phyloP scores from a whole-genome alignment of 768 basidiomycete species.

The Boletus rubropictus region DNA sequence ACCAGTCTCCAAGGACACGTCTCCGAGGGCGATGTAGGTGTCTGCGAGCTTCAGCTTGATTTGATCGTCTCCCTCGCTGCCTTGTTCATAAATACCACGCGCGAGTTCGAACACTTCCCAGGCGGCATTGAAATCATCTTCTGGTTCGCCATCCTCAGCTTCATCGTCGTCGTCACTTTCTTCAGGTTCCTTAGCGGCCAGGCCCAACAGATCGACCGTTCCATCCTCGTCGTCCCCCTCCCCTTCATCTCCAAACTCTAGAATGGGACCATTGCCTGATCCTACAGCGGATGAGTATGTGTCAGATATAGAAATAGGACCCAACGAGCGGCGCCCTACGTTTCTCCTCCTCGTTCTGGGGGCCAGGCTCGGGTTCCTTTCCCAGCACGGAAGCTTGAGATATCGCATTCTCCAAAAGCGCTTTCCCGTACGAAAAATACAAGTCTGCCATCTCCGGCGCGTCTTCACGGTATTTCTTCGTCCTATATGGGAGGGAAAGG shows the following conservation, averaged over 20 bases:
- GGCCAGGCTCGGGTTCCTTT: constrained; percentile 60
- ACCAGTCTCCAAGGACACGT: constrained; percentile 98
- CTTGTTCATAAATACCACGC: constrained; percentile 75
- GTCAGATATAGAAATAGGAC: not conserved
- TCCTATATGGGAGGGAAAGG: constrained; percentile 39
- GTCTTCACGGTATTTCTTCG: constrained; percentile 70
- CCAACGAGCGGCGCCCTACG: constrained; percentile 16
- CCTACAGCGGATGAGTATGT: constrained; percentile 25
- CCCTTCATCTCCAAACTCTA: constrained; percentile 80
- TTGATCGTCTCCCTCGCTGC: constrained; percentile 50
- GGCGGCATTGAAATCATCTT: constrained; percentile 96
- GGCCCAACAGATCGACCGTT: constrained; percentile 60
- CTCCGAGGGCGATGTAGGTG: constrained; percentile 84
- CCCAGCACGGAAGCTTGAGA: constrained; percentile 82
- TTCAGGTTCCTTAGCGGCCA: constrained; percentile 46
- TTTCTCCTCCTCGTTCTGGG: constrained; percentile 38
- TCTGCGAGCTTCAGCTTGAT: constrained; percentile 82
- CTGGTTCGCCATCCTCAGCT: constrained; percentile 73
- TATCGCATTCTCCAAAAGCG: constrained; percentile 89
- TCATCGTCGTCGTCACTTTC: constrained; percentile 50
- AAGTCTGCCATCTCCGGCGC: constrained; percentile 81
- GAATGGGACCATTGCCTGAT: constrained; percentile 48
- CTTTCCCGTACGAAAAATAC: constrained; percentile 88
- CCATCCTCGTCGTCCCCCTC: constrained; percentile 57
- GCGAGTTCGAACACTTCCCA: constrained; percentile 98